Evolutionary conservation across 2,329 filamentous ascomycete genomes (phyloP).

Genomic region (Colletotrichum graminicola): DNA sequence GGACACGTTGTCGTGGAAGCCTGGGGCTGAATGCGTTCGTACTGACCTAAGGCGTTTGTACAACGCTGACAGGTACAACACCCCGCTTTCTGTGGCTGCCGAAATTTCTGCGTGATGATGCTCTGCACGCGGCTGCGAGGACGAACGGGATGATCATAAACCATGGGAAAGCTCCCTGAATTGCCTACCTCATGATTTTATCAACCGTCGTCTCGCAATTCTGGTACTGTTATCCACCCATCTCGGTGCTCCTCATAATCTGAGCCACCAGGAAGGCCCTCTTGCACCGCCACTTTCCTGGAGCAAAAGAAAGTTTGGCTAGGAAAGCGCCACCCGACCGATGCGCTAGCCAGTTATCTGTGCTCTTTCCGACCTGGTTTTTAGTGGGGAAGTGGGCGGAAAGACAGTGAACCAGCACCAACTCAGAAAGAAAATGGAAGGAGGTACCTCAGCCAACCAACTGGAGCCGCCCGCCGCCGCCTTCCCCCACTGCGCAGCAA

Average conservation of each 20-base stretch:
- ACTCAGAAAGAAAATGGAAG: constrained; percentile 10
- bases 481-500: constrained; percentile 37
- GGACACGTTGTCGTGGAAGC: not conserved
- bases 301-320: constrained; percentile 7
- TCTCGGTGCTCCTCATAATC: constrained; percentile 8
- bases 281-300: constrained; percentile 26
- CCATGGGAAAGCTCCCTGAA: not conserved
- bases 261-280: not conserved
- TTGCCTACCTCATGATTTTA: not conserved
- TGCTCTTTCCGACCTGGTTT: constrained; percentile 5
- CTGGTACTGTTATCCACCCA: not conserved
- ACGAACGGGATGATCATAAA: not conserved
- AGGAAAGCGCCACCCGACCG: constrained; percentile 19
- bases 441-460: constrained; percentile 40
- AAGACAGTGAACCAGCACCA: constrained; percentile 6
- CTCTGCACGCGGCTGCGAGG: not conserved
- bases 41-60: not conserved
- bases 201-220: not conserved
- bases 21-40: not conserved
- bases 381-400: constrained; percentile 21
- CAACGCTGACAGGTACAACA: not conserved
- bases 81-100: constrained; percentile 24
- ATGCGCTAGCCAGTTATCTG: constrained; percentile 9
- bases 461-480: constrained; percentile 22
- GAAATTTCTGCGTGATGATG: constrained; percentile 9